Percentiles rank a stretch among this genome's conserved stretches.
phyloP scores from a whole-genome alignment of 345 rosid species.

The Turritis glabra region DNA sequence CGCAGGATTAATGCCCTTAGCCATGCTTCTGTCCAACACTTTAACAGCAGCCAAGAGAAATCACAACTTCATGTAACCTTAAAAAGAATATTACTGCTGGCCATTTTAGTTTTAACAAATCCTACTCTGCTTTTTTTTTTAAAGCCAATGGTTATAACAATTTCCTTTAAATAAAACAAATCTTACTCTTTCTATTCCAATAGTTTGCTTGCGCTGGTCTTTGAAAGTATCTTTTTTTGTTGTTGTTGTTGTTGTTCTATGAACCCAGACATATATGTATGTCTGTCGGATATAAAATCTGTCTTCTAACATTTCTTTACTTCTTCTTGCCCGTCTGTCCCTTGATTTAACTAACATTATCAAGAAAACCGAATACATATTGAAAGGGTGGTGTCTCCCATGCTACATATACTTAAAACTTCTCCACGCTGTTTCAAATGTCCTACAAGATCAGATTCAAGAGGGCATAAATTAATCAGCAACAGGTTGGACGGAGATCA shows the following conservation, averaged over 20 bases:
- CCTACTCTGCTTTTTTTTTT: background rate
- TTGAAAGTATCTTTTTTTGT: background rate
- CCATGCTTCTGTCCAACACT: conserved; percentile 83
- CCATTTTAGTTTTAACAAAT: background rate
- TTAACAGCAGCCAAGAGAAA: conserved; percentile 69
- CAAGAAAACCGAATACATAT: too few relatives aligned
- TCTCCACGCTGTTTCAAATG: too few relatives aligned
- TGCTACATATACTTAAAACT: too few relatives aligned
- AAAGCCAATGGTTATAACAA: background rate
- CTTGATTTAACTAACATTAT: too few relatives aligned
- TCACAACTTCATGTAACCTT: background rate
- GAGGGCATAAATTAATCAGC: background rate
- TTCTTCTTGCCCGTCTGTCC: background rate
- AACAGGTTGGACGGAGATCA: too few relatives aligned
- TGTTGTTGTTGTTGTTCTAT: background rate
- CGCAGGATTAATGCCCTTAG: conserved; percentile 81
- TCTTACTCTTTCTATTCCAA: background rate
- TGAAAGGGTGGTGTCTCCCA: too few relatives aligned
- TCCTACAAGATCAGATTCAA: background rate
- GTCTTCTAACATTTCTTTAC: too few relatives aligned
- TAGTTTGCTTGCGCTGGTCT: background rate
- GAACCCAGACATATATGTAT: conserved; percentile 1
- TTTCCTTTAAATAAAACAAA: background rate
- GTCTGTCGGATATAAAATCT: background rate
- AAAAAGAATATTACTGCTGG: background rate